Evolutionary conservation across 1,139 yeast genomes (phyloP), one percentile per base, ranked within the genome.

Genomic region (Debaryomyces subglobosus): DNA sequence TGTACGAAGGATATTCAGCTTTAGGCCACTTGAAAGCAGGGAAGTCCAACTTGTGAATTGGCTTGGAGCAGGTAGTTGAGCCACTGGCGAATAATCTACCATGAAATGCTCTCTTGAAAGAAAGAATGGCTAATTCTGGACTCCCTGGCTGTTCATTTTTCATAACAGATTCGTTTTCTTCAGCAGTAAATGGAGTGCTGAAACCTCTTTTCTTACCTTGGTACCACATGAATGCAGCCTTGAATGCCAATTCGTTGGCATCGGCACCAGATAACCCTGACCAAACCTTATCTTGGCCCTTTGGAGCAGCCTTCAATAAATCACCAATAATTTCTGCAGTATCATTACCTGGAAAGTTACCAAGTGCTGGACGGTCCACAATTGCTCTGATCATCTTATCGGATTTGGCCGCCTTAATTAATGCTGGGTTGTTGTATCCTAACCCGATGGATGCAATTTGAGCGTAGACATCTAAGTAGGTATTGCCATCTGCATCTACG

Each of bases 21-120:
- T 85, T 86, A 63, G 96, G 96, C 96, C 96, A 87, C 59, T 86
- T 81, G 73, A 87, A 87, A 13, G 91, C 81, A 51, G 96, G 96
- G 67, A 87, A 81, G 64, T 87, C 96, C 67, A 87, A 78, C 73
- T 87, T 87, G 75, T 88, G 95, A 57, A 87, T 79, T 54, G 95
- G 91, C 74, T 86, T 88, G 46, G 94, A 85, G 65, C 91, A 77
- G 25, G 96, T 87, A 55, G 87, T 80, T 21, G 92, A 83, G 37
- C 85, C 86, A 41, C 91, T 79, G 18, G 94, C 96, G 71, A 87
- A 86, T 54, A 86, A 74, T 67, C 96, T 81, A 51, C 96, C 96
- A 65, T 87, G 96, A 86, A 87, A 87, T 27, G 89, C 86, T 52
- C 82, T 74, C 62, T 82, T 81, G 66, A 87, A 87, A 4, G 94